Evolutionary conservation across 345 rosid species (phyloP).

Genomic region (Aquilaria yunnanensis): DNA sequence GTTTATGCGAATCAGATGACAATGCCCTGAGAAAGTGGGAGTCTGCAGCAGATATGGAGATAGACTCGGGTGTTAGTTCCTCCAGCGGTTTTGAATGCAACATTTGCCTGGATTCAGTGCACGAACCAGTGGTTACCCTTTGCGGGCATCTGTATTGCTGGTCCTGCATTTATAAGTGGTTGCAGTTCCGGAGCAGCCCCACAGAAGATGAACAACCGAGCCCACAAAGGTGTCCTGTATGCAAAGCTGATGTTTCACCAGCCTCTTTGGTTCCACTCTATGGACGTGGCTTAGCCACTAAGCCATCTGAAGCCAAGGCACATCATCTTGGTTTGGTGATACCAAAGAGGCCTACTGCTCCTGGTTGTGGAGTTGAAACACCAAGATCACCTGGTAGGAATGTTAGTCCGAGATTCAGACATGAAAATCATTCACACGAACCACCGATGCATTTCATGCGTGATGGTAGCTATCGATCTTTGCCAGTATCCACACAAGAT

Average conservation of each 20-base stretch:
- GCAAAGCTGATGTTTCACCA: conserved; percentile 70
- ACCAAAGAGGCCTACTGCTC: conserved; percentile 49
- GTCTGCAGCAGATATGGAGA: conserved; percentile 9
- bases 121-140: conserved; percentile 82
- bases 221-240: conserved; percentile 78
- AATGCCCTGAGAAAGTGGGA: conserved; percentile 22
- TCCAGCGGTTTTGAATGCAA: conserved; percentile 60
- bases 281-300: conserved; percentile 48
- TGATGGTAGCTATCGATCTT: conserved; percentile 25
- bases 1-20: conserved; percentile 29
- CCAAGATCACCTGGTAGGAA: conserved; percentile 17
- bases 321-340: conserved; percentile 28
- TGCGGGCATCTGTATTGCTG: conserved; percentile 97
- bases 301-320: conserved; percentile 20
- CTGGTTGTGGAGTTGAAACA: conserved; percentile 23
- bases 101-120: conserved; percentile 75
- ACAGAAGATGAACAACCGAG: conserved; percentile 22
- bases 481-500: conserved; percentile 30
- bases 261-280: conserved; percentile 71
- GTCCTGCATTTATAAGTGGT: conserved; percentile 96
- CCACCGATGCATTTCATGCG: conserved; percentile 25
- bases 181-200: conserved; percentile 34
- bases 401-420: conserved; percentile 12
- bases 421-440: conserved; percentile 19
- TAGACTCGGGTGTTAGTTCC: conserved; percentile 19